A percentile compares a stretch with the other conserved stretches of the same genome.
Evolutionary conservation across 2,329 filamentous ascomycete genomes (phyloP).

Genomic region (Microcyclosporella mali): DNA sequence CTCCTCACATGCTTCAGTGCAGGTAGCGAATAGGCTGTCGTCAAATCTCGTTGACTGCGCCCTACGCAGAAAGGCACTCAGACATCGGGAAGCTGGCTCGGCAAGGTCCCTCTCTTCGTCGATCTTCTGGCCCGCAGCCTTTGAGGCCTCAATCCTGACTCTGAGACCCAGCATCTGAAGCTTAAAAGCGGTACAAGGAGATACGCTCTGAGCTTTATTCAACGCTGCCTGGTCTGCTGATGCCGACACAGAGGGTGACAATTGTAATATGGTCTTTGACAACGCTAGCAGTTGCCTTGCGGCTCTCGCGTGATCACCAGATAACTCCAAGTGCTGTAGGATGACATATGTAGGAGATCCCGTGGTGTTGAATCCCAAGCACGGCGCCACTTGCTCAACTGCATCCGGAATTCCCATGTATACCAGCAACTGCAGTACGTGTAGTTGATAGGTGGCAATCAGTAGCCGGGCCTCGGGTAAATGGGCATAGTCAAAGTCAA

Average conservation of each 20-base stretch:
- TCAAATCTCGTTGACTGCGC: background rate
- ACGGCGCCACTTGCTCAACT: constrained; percentile 52
- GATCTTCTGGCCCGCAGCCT: constrained; percentile 52
- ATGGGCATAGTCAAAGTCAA: constrained; percentile 42
- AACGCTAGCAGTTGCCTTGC: constrained; percentile 61
- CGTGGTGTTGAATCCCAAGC: constrained; percentile 48
- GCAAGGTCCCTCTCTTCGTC: constrained; percentile 59
- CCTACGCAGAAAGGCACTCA: constrained; percentile 49
- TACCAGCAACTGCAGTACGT: constrained; percentile 58
- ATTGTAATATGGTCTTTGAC: constrained; percentile 57
- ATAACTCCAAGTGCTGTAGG: constrained; percentile 40
- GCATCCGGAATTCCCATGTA: constrained; percentile 53
- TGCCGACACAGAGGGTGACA: constrained; percentile 61
- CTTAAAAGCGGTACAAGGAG: constrained; percentile 53
- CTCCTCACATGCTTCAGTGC: constrained; percentile 1
- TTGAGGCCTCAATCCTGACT: constrained; percentile 60
- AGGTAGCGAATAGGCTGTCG: constrained; percentile 4
- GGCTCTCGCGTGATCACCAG: constrained; percentile 50
- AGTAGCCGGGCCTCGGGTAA: constrained; percentile 42
- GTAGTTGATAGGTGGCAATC: constrained; percentile 58
- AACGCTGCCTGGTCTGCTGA: constrained; percentile 54
- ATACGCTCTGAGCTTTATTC: constrained; percentile 50
- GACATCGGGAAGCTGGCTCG: constrained; percentile 58
- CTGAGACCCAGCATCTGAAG: constrained; percentile 60
- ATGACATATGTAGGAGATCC: constrained; percentile 57